These are phyloP conservation scores for Rhazya stricta DNA, from an alignment of 257 asterid species.

Conservation along the genomic window DNA sequence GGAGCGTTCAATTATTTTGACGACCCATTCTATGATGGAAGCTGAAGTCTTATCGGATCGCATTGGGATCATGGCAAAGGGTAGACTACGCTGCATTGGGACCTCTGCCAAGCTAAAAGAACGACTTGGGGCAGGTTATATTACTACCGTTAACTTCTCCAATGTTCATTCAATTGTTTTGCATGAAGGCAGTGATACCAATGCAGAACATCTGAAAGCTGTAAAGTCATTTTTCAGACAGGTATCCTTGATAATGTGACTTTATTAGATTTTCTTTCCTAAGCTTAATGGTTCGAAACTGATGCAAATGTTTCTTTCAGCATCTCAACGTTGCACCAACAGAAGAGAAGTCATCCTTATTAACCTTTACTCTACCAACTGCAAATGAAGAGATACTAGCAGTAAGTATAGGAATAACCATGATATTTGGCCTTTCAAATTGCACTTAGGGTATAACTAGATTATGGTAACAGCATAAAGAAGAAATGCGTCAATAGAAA, in stretches of 20 bases:
- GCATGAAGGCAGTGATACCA: conserved; percentile 6
- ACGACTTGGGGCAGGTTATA: conserved; percentile 33
- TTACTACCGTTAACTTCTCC: conserved; percentile 26
- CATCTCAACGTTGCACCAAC: conserved; percentile 23
- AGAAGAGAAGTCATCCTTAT: conserved; percentile 21
- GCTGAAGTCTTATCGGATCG: conserved; percentile 39
- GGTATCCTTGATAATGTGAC: conserved; percentile 8
- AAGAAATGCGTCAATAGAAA: neutral
- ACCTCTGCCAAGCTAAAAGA: conserved; percentile 34
- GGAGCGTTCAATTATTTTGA: conserved; percentile 35
- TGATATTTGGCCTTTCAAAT: neutral
- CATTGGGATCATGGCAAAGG: conserved; percentile 43
- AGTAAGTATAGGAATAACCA: conserved; percentile 15
- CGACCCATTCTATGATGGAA: conserved; percentile 43
- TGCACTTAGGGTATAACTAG: too few relatives aligned
- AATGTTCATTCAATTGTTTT: neutral
- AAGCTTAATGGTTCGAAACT: neutral
- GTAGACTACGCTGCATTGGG: conserved; percentile 43
- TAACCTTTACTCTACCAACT: conserved; percentile 26
- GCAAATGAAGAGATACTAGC: conserved; percentile 26
- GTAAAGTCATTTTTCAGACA: conserved; percentile 29
- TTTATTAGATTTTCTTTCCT: neutral
- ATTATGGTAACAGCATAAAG: neutral
- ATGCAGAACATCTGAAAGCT: conserved; percentile 16
- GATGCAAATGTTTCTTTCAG: conserved; percentile 8